Base-by-base conservation (phyloP, 805 yeast species). In the Metschnikowia dekortorum region DNA sequence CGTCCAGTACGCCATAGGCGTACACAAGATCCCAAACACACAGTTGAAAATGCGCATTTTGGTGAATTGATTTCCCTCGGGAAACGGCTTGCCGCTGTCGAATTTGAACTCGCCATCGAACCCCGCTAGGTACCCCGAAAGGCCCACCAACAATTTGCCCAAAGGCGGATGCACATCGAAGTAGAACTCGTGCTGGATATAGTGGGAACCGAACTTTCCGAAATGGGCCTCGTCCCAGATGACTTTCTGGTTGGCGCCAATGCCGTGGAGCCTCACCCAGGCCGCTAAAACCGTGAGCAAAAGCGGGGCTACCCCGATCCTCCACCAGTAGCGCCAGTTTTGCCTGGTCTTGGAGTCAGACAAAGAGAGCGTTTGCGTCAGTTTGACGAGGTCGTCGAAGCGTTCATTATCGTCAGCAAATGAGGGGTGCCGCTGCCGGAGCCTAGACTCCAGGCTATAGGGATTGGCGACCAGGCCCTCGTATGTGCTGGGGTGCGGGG, bases 151-250 rank as follows among this genome's bases (percentile, higher is more conserved):
- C 84, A 87, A 81, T 61, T 87, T 87, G 8, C 94, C 96, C 58
- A 87, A 74, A 1, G 95, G 95, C 18, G 96, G 96, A 63, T 87
- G 96, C 31, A 87, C 95, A 69, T 87, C 96, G 59, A 83, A 89
- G 61, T 87, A 87, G 63, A 87, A 86, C 60, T 87, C 90, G 61
- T 84, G 89, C 65, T 84, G 79, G 56, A 86, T 70, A 66, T 87
- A 87, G 61, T 86, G 83, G 3, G 92, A 84, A 41, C 95, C 95
- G 64, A 87, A 87, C 64, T 85, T 86, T 39, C 94, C 96, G 65
- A 87, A 87, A 73, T 87, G 96, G 6, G 95, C 94, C 66, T 87
- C 96, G 70, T 87, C 96, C 97, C 97, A 91, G 26, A 94, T 94
- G 31, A 94, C 97, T 49, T 79, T 75, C 50, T 79, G 75, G 53